Conservation (phyloP, 2,329 filamentous ascomycete genomes). For the Alternaria conjuncta region DNA sequence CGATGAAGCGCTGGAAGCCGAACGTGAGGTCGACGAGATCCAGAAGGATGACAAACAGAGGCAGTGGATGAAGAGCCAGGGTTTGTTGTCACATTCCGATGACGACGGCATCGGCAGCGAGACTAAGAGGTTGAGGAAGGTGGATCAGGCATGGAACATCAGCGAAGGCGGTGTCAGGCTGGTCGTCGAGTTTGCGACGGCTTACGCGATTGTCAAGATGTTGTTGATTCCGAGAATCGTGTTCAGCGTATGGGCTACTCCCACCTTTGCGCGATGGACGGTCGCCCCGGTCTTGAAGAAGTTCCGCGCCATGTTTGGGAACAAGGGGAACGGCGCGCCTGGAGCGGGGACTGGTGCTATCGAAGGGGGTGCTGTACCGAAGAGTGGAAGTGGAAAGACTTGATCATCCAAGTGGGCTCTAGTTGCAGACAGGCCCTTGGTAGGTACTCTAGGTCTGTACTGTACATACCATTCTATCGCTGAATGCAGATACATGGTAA, state of each 20-base stretch:
- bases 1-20: conserved; percentile 56
- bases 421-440: background rate
- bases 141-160: conserved; percentile 48
- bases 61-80: conserved; percentile 69
- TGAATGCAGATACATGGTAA: background rate
- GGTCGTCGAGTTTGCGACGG: conserved; percentile 77
- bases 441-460: background rate
- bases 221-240: conserved; percentile 78
- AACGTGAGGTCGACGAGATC: conserved; percentile 22
- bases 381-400: conserved; percentile 20
- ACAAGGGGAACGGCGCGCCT: conserved; percentile 25
- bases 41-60: conserved; percentile 34
- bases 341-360: conserved; percentile 44
- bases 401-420: background rate
- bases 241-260: conserved; percentile 84
- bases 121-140: conserved; percentile 36
- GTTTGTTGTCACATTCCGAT: conserved; percentile 28
- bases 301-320: conserved; percentile 50
- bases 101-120: conserved; percentile 52
- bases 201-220: conserved; percentile 89
- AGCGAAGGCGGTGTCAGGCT: conserved; percentile 59
- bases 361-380: conserved; percentile 39
- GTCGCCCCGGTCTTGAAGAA: conserved; percentile 38
- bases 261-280: conserved; percentile 75
- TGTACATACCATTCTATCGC: background rate